phyloP scores from a whole-genome alignment of 1,139 yeast species.

The Geotrichum cucujoidarum region DNA sequence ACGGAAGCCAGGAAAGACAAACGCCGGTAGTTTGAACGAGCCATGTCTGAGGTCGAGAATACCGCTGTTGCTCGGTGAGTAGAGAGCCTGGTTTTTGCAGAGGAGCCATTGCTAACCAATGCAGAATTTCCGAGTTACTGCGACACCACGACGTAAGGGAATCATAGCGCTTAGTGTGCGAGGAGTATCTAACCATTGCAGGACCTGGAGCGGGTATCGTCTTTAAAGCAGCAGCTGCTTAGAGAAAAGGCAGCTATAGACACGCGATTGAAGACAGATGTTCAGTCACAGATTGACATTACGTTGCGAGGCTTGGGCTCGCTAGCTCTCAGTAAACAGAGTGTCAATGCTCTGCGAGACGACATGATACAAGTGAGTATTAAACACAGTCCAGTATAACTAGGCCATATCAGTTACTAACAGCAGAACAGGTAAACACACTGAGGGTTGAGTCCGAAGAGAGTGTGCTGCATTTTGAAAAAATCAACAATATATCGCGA shows the following conservation, averaged over 20 bases:
- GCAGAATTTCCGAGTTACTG: slow-evolving; percentile 28
- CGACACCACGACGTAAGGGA: slow-evolving; percentile 30
- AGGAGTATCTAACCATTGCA: slow-evolving; percentile 5
- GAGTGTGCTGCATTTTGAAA: slow-evolving; percentile 47
- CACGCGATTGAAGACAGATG: slow-evolving; percentile 59
- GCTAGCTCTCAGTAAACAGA: slow-evolving; percentile 32
- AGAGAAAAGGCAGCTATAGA: slow-evolving; percentile 74
- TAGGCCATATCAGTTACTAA: too few species aligned
- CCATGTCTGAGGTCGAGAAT: slow-evolving; percentile 8
- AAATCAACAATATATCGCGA: slow-evolving; percentile 57
- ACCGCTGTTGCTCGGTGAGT: slow-evolving; percentile 16
- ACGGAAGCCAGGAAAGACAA: too few species aligned
- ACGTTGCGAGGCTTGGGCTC: slow-evolving; percentile 39
- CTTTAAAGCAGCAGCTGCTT: slow-evolving; percentile 53
- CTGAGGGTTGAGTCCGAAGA: slow-evolving; percentile 31
- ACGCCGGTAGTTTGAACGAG: background rate
- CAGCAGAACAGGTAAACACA: slow-evolving; percentile 25
- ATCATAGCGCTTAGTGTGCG: background rate
- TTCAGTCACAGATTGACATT: slow-evolving; percentile 55
- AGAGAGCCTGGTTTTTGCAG: background rate
- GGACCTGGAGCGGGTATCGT: slow-evolving; percentile 54
- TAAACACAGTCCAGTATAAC: too few species aligned
- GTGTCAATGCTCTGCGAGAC: slow-evolving; percentile 31
- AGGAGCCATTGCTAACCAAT: background rate
- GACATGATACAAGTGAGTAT: slow-evolving; percentile 27